Conservation (phyloP, 2,329 filamentous ascomycete species). For the Penicillium sp. region DNA sequence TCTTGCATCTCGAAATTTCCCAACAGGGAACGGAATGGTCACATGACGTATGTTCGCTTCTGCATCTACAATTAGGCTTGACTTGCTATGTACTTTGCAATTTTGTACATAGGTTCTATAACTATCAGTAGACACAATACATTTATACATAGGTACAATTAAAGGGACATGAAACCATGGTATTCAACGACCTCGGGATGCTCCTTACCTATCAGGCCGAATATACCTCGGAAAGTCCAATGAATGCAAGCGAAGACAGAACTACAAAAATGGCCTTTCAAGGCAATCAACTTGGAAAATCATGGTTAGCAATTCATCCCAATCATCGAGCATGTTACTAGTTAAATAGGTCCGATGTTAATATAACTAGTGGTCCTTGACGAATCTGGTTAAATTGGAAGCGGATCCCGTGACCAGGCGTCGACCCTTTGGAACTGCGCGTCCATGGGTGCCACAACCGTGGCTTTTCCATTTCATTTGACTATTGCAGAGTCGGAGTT, state of each 20-base stretch:
- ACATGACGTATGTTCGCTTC: neutral
- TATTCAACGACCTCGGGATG: no score
- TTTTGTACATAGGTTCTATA: neutral
- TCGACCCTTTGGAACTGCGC: constrained; percentile 9
- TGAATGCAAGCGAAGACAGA: no score
- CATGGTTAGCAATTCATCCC: neutral
- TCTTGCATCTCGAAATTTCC: constrained; percentile 6
- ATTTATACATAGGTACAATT: no score
- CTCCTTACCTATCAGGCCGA: no score
- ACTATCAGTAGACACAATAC: neutral
- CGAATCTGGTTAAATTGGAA: constrained; percentile 21
- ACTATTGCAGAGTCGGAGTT: constrained; percentile 1
- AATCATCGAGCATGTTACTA: neutral
- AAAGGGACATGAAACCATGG: no score
- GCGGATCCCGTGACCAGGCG: constrained; percentile 33
- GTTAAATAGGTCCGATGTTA: no score
- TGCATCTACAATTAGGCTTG: neutral
- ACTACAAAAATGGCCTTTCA: no score
- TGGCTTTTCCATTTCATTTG: constrained; percentile 9
- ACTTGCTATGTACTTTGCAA: neutral
- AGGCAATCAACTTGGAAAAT: no score
- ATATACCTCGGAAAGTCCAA: no score
- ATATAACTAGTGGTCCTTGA: no score
- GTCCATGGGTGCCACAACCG: constrained; percentile 16
- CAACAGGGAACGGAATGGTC: neutral